phyloP scores from a whole-genome alignment of 352 stramenopile genomes.

The Nothophytophthora sp. region DNA sequence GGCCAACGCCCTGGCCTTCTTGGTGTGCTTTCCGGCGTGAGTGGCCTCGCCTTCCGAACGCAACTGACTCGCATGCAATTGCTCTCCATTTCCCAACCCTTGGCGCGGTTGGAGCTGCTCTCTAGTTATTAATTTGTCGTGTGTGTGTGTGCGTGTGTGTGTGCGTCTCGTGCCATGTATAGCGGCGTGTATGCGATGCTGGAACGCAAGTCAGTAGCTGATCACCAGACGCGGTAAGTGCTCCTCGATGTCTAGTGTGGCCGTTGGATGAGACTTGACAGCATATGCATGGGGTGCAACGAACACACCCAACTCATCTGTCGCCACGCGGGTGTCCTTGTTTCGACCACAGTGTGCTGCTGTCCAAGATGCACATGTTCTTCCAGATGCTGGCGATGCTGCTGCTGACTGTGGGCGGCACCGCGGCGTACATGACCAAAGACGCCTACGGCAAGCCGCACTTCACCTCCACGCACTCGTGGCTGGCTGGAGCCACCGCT shows the following conservation, averaged over 20 bases:
- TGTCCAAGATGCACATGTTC: constrained; percentile 56
- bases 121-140: too few species aligned
- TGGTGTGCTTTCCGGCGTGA: constrained; percentile 61
- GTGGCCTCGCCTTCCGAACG: too few species aligned
- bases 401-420: constrained; percentile 39
- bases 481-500: constrained; percentile 44
- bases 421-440: constrained; percentile 58
- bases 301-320: too few species aligned
- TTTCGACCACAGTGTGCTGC: constrained; percentile 16
- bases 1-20: constrained; percentile 58
- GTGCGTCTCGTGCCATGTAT: too few species aligned
- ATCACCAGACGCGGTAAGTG: constrained; percentile 48
- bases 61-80: too few species aligned
- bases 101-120: too few species aligned
- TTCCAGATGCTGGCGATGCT: constrained; percentile 53
- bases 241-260: too few species aligned
- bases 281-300: too few species aligned
- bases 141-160: too few species aligned
- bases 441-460: constrained; percentile 58
- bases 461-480: constrained; percentile 73
- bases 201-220: constrained; percentile 45
- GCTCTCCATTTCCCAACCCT: too few species aligned
- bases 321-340: neutral
- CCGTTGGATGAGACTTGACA: too few species aligned
- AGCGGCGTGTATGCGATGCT: constrained; percentile 65